These are phyloP conservation scores for Takashimella koratensis DNA, from an alignment of 1,284 basidiomycete genomes.

Conservation along the genomic window DNA sequence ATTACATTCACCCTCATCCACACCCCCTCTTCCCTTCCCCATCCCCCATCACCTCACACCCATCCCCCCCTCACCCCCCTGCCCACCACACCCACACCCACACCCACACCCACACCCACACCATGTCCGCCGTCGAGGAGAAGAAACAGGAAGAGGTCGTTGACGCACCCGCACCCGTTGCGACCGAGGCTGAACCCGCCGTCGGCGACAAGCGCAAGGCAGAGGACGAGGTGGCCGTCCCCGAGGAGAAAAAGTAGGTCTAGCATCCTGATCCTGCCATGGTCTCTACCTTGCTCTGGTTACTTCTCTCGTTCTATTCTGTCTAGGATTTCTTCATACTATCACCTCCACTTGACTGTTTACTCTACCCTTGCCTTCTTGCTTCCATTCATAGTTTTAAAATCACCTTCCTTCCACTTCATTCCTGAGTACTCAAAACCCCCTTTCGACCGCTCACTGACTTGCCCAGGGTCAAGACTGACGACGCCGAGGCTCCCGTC, in stretches of 20 bases:
- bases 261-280: too few species aligned
- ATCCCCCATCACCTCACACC: too few species aligned
- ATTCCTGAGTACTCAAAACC: too few species aligned
- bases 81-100: background rate
- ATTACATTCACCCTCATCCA: too few species aligned
- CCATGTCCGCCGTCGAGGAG: background rate
- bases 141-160: too few species aligned
- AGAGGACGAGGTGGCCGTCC: constrained; percentile 16
- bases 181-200: constrained; percentile 8
- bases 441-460: too few species aligned
- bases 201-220: constrained; percentile 33
- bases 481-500: constrained; percentile 6
- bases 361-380: too few species aligned
- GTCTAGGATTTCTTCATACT: background rate
- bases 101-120: background rate
- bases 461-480: constrained; percentile 33
- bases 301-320: too few species aligned
- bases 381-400: background rate
- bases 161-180: background rate
- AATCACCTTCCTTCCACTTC: background rate
- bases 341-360: background rate
- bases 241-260: constrained; percentile 34
- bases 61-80: too few species aligned
- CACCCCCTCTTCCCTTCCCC: too few species aligned
- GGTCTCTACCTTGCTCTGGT: too few species aligned